Evolutionary conservation across 257 asterid species (phyloP).

Genomic region (Rhazya stricta): DNA sequence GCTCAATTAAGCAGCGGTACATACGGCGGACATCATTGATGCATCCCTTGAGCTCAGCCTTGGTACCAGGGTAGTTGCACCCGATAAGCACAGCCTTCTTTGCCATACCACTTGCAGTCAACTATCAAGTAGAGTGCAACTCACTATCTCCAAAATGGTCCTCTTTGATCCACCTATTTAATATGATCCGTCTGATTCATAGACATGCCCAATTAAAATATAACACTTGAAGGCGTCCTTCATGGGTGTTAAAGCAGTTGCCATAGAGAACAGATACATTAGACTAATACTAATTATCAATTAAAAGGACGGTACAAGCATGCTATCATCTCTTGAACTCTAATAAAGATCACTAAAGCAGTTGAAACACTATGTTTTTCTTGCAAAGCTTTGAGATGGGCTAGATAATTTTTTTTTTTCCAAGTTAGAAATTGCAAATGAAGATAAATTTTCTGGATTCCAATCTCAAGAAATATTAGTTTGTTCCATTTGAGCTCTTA

Average conservation of each 20-base stretch:
- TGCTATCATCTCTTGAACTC: neutral
- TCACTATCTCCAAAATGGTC: neutral
- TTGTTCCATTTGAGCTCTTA: neutral
- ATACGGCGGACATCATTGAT: slow-evolving; percentile 83
- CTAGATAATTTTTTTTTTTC: neutral
- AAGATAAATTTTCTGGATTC: neutral
- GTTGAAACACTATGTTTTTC: neutral
- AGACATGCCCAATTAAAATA: neutral
- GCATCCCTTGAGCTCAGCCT: slow-evolving; percentile 92
- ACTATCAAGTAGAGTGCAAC: neutral
- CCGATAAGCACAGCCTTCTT: slow-evolving; percentile 87
- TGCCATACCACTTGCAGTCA: slow-evolving; percentile 29
- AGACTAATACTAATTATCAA: neutral
- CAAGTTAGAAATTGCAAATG: neutral
- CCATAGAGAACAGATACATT: neutral
- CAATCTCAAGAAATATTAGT: neutral
- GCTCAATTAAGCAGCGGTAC: slow-evolving; percentile 57
- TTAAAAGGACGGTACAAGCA: neutral
- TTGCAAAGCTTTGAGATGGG: neutral
- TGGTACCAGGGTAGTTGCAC: slow-evolving; percentile 80
- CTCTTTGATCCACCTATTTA: slow-evolving; percentile 3
- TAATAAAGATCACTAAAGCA: neutral
- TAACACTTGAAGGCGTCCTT: slow-evolving; percentile 1
- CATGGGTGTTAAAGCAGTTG: neutral
- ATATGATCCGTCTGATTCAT: neutral